Conservation (phyloP, 768 basidiomycete genomes). For the Pisolithus tinctorius region DNA sequence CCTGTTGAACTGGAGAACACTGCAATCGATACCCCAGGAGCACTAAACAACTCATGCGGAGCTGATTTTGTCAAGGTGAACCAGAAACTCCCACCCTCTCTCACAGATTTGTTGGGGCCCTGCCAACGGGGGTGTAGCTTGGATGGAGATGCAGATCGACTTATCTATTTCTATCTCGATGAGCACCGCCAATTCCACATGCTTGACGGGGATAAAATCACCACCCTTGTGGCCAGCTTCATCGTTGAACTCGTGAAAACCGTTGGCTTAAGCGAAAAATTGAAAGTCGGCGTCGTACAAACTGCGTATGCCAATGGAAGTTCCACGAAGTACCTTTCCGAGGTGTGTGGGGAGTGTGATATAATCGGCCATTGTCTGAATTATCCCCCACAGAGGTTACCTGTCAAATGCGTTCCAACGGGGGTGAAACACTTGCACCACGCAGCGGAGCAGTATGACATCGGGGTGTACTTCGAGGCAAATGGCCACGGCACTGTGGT, state of each 20-base stretch:
- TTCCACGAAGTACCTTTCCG: slow-evolving; percentile 86
- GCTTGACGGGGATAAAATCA: slow-evolving; percentile 98
- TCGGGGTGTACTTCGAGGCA: slow-evolving; percentile 99
- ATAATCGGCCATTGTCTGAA: slow-evolving; percentile 3
- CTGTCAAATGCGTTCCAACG: slow-evolving; percentile 91
- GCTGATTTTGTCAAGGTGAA: slow-evolving; percentile 96
- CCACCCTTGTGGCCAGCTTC: slow-evolving; percentile 87
- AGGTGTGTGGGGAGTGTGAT: slow-evolving; percentile 39
- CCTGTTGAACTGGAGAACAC: slow-evolving; percentile 67
- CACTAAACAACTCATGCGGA: slow-evolving; percentile 83
- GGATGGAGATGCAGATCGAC: slow-evolving; percentile 95
- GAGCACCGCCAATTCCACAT: slow-evolving; percentile 74
- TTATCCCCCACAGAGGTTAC: slow-evolving; percentile 59
- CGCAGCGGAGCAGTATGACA: slow-evolving; percentile 86
- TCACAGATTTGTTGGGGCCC: slow-evolving; percentile 53
- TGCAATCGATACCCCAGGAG: slow-evolving; percentile 53
- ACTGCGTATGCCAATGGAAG: slow-evolving; percentile 98
- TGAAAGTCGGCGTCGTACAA: slow-evolving; percentile 93
- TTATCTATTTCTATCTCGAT: slow-evolving; percentile 93
- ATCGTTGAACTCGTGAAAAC: slow-evolving; percentile 84
- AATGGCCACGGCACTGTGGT: slow-evolving; percentile 98
- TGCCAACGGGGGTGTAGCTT: slow-evolving; percentile 87
- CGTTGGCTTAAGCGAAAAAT: slow-evolving; percentile 67
- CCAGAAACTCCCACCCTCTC: slow-evolving; percentile 78
- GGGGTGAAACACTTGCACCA: slow-evolving; percentile 98